These are phyloP conservation scores for Fusarium secorum DNA, from an alignment of 2,329 filamentous ascomycete species.

Conservation along the genomic window DNA sequence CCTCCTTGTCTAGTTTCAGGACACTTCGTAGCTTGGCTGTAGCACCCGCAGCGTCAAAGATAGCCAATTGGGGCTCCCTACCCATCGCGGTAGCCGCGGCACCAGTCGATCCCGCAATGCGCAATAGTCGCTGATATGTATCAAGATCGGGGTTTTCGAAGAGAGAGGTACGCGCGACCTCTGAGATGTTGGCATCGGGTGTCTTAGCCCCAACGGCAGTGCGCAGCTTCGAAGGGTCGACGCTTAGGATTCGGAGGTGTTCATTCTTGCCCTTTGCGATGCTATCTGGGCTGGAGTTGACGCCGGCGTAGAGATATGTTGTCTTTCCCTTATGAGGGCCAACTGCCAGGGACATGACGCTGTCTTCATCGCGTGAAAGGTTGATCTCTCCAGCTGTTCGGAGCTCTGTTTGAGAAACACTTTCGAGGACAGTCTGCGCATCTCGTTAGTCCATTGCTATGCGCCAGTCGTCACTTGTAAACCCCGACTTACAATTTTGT, in stretches of 20 bases:
- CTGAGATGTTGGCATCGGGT: slow-evolving; percentile 53
- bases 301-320: slow-evolving; percentile 72
- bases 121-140: slow-evolving; percentile 66
- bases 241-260: slow-evolving; percentile 80
- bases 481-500: slow-evolving; percentile 75
- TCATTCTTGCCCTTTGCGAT: slow-evolving; percentile 80
- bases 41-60: slow-evolving; percentile 71
- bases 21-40: slow-evolving; percentile 57
- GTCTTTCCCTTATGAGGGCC: slow-evolving; percentile 66
- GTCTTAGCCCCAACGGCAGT: slow-evolving; percentile 42
- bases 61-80: slow-evolving; percentile 76
- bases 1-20: slow-evolving; percentile 63
- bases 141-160: slow-evolving; percentile 60
- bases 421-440: slow-evolving; percentile 72
- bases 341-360: slow-evolving; percentile 81
- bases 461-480: too few species aligned
- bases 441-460: slow-evolving; percentile 16
- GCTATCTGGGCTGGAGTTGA: slow-evolving; percentile 81
- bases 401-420: slow-evolving; percentile 69
- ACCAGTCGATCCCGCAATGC: slow-evolving; percentile 71
- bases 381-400: slow-evolving; percentile 75
- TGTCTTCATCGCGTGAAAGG: slow-evolving; percentile 86
- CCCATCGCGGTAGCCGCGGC: slow-evolving; percentile 82
- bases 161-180: slow-evolving; percentile 61
- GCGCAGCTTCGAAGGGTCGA: slow-evolving; percentile 54